These are phyloP conservation scores for Tubosaeta sp. DNA, from an alignment of 768 basidiomycete species.

Conservation along the genomic window DNA sequence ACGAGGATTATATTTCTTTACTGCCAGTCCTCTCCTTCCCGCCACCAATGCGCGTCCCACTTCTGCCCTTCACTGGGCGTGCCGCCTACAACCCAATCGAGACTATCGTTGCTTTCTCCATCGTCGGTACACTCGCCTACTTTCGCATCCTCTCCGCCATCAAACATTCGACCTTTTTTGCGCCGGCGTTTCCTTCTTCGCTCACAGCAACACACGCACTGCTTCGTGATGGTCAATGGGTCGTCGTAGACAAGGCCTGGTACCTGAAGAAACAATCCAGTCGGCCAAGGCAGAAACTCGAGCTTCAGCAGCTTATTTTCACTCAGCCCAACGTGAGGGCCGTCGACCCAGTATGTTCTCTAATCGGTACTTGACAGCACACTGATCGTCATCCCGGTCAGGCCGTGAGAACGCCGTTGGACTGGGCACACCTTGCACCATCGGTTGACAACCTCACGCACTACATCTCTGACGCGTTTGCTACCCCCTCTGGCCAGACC, in stretches of 20 bases:
- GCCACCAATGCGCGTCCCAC: conserved; percentile 50
- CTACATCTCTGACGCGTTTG: conserved; percentile 40
- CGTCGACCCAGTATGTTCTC: conserved; percentile 32
- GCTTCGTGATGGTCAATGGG: conserved; percentile 56
- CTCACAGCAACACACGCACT: conserved; percentile 56
- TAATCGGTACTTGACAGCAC: neutral
- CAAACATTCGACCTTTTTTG: conserved; percentile 81
- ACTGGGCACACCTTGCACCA: conserved; percentile 39
- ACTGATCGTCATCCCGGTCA: conserved; percentile 13
- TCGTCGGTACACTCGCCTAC: conserved; percentile 89
- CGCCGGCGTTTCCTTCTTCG: conserved; percentile 43
- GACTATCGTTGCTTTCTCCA: conserved; percentile 85
- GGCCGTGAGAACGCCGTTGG: conserved; percentile 28
- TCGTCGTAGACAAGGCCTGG: conserved; percentile 57
- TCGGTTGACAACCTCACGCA: conserved; percentile 47
- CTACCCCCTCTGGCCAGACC: conserved; percentile 39
- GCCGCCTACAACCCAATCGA: conserved; percentile 80
- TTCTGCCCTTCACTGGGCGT: conserved; percentile 66
- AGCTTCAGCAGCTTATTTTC: conserved; percentile 74
- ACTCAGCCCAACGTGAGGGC: conserved; percentile 41
- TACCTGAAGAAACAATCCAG: conserved; percentile 27
- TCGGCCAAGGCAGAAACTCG: conserved; percentile 38
- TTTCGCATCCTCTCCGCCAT: conserved; percentile 90
- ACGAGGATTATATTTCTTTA: conserved; percentile 14
- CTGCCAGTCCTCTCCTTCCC: neutral